These are phyloP conservation scores for Elasticomyces elasticus DNA, from an alignment of 495 filamentous ascomycete species.

Conservation along the genomic window DNA sequence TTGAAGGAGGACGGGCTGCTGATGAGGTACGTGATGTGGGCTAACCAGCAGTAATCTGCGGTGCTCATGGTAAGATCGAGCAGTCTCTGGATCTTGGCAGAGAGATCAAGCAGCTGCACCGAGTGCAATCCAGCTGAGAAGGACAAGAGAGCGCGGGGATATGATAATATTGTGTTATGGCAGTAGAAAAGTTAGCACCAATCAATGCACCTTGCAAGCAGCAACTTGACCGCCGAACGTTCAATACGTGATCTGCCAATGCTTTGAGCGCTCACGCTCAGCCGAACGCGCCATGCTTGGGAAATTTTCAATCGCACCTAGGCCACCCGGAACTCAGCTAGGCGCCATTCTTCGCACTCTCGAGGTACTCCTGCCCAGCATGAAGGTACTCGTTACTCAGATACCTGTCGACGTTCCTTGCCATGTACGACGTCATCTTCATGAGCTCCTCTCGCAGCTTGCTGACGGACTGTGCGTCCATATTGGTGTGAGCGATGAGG, in stretches of 20 bases:
- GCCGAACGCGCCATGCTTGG: neutral
- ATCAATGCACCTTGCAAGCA: too few species aligned
- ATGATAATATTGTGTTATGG: too few species aligned
- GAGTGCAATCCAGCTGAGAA: too few species aligned
- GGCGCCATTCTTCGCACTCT: conserved; percentile 23
- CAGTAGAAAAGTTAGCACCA: too few species aligned
- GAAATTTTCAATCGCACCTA: too few species aligned
- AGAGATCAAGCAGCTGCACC: too few species aligned
- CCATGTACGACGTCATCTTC: conserved; percentile 72
- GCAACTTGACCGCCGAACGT: too few species aligned
- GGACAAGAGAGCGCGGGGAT: too few species aligned
- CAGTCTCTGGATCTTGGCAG: neutral
- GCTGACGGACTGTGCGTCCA: conserved; percentile 82
- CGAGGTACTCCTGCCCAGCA: conserved; percentile 49
- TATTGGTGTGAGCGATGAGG: conserved; percentile 90
- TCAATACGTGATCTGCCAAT: too few species aligned
- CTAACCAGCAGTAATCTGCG: neutral
- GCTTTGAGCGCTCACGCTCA: too few species aligned
- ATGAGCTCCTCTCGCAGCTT: conserved; percentile 78
- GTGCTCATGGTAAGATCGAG: too few species aligned
- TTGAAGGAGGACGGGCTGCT: conserved; percentile 21
- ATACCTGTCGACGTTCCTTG: conserved; percentile 56
- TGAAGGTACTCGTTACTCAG: conserved; percentile 71
- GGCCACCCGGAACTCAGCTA: neutral
- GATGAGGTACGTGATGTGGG: conserved; percentile 10